Conservation (phyloP, 768 basidiomycete species). For the Boletales sp. region DNA sequence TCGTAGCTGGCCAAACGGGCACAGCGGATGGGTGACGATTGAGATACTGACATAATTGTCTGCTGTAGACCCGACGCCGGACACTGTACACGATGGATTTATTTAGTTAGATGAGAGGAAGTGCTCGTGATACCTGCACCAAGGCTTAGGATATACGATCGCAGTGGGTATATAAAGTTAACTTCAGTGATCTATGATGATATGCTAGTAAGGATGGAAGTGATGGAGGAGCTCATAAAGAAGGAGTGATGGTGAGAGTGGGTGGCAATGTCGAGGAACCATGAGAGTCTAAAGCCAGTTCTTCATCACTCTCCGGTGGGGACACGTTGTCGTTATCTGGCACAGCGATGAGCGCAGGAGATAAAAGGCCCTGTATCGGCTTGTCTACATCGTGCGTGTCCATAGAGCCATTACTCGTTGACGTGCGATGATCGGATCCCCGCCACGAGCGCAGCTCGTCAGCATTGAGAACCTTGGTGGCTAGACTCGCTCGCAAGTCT, state of each 20-base stretch:
- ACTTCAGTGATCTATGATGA: conserved; percentile 22
- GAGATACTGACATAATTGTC: conserved; percentile 14
- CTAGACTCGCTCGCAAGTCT: conserved; percentile 48
- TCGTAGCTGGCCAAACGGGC: conserved; percentile 75
- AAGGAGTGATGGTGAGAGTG: conserved; percentile 41
- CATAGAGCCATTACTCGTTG: conserved; percentile 7
- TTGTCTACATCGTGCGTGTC: conserved; percentile 27
- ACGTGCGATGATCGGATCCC: conserved; percentile 29
- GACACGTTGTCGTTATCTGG: conserved; percentile 14
- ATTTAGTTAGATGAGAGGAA: conserved; percentile 13
- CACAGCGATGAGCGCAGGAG: conserved; percentile 18
- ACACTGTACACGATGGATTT: conserved; percentile 1
- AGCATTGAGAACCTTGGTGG: conserved; percentile 66
- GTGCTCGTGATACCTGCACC: conserved; percentile 9
- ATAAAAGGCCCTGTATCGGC: conserved; percentile 19
- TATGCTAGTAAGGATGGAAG: conserved; percentile 10
- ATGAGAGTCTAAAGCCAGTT: conserved; percentile 13
- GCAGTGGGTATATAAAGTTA: conserved; percentile 26
- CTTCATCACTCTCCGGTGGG: conserved; percentile 28
- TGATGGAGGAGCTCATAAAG: conserved; percentile 23
- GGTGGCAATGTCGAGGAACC: conserved; percentile 32
- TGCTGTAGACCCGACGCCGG: conserved; percentile 1
- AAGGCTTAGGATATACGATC: conserved; percentile 12
- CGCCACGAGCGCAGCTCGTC: conserved; percentile 69
- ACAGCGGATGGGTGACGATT: conserved; percentile 55